A percentile compares a stretch with the other conserved stretches of the same genome.
These are phyloP conservation scores for Mentha longifolia DNA, from an alignment of 257 asterid genomes.

Conservation along the genomic window DNA sequence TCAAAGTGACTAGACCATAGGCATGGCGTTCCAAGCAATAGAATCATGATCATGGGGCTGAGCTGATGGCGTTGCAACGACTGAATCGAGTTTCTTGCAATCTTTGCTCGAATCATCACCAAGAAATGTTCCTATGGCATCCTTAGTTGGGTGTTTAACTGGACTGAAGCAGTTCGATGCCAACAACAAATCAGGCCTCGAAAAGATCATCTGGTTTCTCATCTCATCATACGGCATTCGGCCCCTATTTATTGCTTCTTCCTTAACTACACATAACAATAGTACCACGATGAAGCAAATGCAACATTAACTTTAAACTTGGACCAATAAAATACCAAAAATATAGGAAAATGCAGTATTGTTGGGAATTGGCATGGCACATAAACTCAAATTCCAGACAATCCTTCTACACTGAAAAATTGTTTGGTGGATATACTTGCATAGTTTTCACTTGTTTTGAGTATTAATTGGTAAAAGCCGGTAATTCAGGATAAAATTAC, in stretches of 20 bases:
- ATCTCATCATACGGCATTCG: slow-evolving; percentile 33
- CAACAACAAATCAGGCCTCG: slow-evolving; percentile 61
- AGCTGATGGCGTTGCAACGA: slow-evolving; percentile 29
- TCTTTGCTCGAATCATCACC: slow-evolving; percentile 38
- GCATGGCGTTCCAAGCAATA: slow-evolving; percentile 39
- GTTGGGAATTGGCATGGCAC: not conserved
- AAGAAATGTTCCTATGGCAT: slow-evolving; percentile 29
- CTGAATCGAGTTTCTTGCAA: slow-evolving; percentile 32
- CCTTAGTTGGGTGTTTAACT: slow-evolving; percentile 38
- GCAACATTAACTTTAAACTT: no score
- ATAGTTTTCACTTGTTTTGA: no score
- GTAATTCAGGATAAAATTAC: no score
- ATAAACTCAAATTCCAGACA: no score
- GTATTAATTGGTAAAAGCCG: no score
- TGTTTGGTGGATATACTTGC: no score
- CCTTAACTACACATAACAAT: slow-evolving; percentile 37
- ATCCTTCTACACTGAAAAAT: no score
- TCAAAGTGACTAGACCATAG: slow-evolving; percentile 29
- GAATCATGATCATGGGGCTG: slow-evolving; percentile 34
- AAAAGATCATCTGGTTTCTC: slow-evolving; percentile 34
- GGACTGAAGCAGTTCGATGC: slow-evolving; percentile 54
- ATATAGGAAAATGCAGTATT: no score
- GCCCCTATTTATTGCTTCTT: slow-evolving; percentile 30
- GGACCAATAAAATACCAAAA: no score
- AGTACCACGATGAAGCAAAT: slow-evolving; percentile 1